Evolutionary conservation across 192 early-diverging fungal species (phyloP), one percentile per base, ranked within the genome.

Genomic region (Backusella parvicylindrica): DNA sequence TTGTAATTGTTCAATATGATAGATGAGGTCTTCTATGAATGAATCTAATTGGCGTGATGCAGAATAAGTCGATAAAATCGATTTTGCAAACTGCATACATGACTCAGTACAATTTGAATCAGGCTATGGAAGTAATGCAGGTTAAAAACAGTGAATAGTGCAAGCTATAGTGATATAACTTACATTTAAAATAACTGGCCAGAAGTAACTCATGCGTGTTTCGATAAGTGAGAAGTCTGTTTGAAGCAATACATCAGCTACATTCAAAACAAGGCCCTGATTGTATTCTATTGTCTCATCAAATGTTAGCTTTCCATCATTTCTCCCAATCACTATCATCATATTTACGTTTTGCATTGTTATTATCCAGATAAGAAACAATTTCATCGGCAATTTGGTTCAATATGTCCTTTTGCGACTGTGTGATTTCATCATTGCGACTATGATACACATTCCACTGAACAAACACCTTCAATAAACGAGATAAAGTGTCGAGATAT

Each of bases 11-110:
- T 64, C 50, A 5, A 80, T 35, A 18, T 66, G 50, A 4, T 47
- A 13, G 3, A 75, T 50, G 0, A 79, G 40, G 31, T 76, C 75
- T n/a, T 76, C 64, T n/a, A 80, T 36, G 53, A 73, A 80, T 36
- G 63, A 35, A 64, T 76, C 79, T 1, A 80, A n/a, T 73, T 80
- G 79, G 47, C 79, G 67, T 6, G 79, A 73, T 13, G 71, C 75
- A 38, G 79, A 64, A 41, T 72, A 80, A 0, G 71, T 64, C 5
- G 69, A 30, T 11, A 80, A 49, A 47, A 80, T 63, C 7, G 71
- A 68, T 8, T 43, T 69, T 5, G 69, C 71, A 37, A 80, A 60
- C 13, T 47, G 31, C 23, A 70, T 64, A 43, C 65, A 68, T 13
- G 71, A 38, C 6, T 33, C 41, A 30, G 76, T 26, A 31, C 71